phyloP scores from a whole-genome alignment of 2,329 filamentous ascomycete genomes.

The Phyllachora maydis region DNA sequence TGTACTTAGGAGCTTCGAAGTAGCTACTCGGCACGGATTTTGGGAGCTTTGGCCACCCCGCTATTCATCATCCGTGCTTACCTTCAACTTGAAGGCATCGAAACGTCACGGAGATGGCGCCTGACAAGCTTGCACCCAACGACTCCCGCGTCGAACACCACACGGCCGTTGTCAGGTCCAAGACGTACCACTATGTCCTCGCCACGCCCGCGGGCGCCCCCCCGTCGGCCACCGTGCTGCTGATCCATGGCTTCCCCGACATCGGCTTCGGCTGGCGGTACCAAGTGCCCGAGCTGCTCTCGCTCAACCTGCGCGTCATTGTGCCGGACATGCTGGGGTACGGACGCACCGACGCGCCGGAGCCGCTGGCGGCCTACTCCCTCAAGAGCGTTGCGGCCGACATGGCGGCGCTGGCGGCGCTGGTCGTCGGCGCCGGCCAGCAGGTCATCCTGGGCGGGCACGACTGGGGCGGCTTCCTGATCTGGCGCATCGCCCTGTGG shows the following conservation, averaged over 20 bases:
- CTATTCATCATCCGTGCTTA: too few relatives aligned
- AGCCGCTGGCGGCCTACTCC: constrained; percentile 40
- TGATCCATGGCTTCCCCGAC: constrained; percentile 67
- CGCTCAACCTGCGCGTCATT: constrained; percentile 57
- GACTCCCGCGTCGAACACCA: constrained; percentile 48
- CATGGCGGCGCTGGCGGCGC: constrained; percentile 47
- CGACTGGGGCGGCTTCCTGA: constrained; percentile 73
- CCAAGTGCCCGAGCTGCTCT: constrained; percentile 60
- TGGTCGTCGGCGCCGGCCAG: constrained; percentile 39
- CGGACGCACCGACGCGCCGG: constrained; percentile 51
- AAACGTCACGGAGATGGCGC: constrained; percentile 13
- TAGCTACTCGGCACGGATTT: too few relatives aligned
- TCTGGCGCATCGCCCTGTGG: constrained; percentile 56
- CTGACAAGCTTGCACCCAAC: constrained; percentile 41
- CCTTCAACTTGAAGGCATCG: background rate
- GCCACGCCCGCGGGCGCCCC: constrained; percentile 23
- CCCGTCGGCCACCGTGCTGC: constrained; percentile 11
- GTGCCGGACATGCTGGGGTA: constrained; percentile 79
- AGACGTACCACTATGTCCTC: constrained; percentile 47
- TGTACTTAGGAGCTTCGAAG: too few relatives aligned
- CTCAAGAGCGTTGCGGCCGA: constrained; percentile 56
- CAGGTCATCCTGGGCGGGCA: constrained; percentile 71
- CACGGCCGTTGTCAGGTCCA: constrained; percentile 42
- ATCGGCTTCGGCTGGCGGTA: constrained; percentile 71
- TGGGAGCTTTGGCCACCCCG: too few relatives aligned